Evolutionary conservation across 2,329 filamentous ascomycete genomes (phyloP).

Genomic region (Trichoderma harzianum): DNA sequence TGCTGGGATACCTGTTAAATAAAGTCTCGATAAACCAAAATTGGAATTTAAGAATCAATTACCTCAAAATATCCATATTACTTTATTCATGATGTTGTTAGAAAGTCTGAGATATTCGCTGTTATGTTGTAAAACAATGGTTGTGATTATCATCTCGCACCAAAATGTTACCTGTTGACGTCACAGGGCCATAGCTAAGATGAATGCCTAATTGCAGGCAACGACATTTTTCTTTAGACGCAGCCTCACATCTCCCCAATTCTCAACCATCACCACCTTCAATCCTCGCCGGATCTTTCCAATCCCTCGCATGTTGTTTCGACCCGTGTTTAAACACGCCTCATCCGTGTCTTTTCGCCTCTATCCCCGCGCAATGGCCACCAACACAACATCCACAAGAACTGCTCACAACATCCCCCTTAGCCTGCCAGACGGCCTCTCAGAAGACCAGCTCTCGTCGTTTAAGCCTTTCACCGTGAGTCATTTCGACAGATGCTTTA

Average conservation of each 20-base stretch:
- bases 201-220: background rate
- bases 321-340: background rate
- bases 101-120: background rate
- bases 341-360: background rate
- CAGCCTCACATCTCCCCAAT: background rate
- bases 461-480: slow-evolving; percentile 48
- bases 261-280: background rate
- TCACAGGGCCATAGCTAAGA: background rate
- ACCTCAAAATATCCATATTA: background rate
- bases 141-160: background rate
- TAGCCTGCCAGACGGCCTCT: slow-evolving; percentile 40
- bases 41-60: background rate
- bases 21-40: background rate
- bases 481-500: background rate
- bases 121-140: background rate
- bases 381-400: background rate
- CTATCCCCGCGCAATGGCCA: slow-evolving; percentile 8
- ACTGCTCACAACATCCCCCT: slow-evolving; percentile 34
- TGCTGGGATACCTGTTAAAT: background rate
- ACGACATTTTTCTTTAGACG: background rate
- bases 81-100: background rate
- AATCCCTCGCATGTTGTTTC: slow-evolving; percentile 1
- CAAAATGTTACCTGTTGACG: background rate
- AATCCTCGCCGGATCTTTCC: background rate
- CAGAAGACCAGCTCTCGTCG: slow-evolving; percentile 38